phyloP scores from a whole-genome alignment of 2,329 filamentous ascomycete genomes.

The Pleoardoris graminearum region DNA sequence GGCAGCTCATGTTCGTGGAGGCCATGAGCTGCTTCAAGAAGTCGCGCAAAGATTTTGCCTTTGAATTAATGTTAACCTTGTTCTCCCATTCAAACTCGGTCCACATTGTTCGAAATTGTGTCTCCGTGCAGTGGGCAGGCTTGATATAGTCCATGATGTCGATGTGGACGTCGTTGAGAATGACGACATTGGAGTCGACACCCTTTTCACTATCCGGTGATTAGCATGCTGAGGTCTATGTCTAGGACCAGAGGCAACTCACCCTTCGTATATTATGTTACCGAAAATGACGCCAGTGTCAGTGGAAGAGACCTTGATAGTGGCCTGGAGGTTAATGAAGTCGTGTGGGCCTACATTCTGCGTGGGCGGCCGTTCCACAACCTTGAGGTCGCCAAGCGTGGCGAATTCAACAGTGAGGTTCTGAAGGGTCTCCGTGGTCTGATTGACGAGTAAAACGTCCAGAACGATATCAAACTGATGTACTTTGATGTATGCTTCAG shows the following conservation, averaged over 20 bases:
- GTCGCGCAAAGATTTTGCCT: constrained; percentile 85
- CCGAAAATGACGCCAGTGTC: constrained; percentile 99
- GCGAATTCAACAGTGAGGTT: constrained; percentile 98
- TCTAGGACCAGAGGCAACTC: neutral
- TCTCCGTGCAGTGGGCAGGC: constrained; percentile 93
- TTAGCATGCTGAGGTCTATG: constrained; percentile 46
- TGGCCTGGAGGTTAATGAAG: constrained; percentile 97
- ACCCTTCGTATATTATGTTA: constrained; percentile 94
- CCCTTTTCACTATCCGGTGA: constrained; percentile 72
- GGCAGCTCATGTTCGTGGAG: constrained; percentile 96
- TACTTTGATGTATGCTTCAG: constrained; percentile 95
- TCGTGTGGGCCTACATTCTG: constrained; percentile 95
- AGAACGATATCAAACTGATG: constrained; percentile 98
- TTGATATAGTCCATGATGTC: constrained; percentile 99
- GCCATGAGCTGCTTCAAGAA: constrained; percentile 96
- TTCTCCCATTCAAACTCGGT: constrained; percentile 99
- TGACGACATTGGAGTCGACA: constrained; percentile 83
- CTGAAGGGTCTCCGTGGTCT: constrained; percentile 93
- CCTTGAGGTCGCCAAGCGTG: constrained; percentile 96
- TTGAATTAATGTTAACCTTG: constrained; percentile 99
- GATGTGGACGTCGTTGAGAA: constrained; percentile 95
- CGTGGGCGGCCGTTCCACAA: constrained; percentile 93
- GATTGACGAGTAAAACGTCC: constrained; percentile 94
- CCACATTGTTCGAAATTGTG: constrained; percentile 99
- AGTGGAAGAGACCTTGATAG: constrained; percentile 97